Base-by-base conservation (phyloP, 768 basidiomycete genomes). In the Hysterangium stoloniferum region DNA sequence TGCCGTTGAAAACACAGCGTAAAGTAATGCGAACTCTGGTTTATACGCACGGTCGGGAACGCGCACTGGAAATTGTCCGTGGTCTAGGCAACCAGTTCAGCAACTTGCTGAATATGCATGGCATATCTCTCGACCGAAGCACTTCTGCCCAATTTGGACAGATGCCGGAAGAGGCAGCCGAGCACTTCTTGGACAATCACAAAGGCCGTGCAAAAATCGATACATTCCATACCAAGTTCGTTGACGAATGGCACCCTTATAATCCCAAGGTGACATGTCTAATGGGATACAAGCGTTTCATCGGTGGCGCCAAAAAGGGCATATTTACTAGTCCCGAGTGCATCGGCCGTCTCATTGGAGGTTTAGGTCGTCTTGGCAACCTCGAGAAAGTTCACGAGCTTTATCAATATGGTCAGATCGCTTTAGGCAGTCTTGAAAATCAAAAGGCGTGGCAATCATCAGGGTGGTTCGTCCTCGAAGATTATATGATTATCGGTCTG, bases 401-500 rank as follows among this genome's bases (percentile, higher is more conserved):
- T 17, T 96, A 97, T 65, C 67, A 70, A 17, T 68, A 77, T 22
- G 82, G 83, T 6, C 90, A 94, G 65, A 61, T 61, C 11, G 67
- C 84, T 1, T 62, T 95, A 19, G 59, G 70, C 4, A 62, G 70
- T 0, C 55, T 80, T 31, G 68, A 73, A 56, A 46, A 62, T 29
- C 72, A 75, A 57, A 63, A 70, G 0, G 64, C 67, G 59, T 56
- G 52, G 32, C 84, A 84, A 59, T 64, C 73, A 12, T 58, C 64
- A 19, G 72, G 73, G 1, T 98, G 94, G 93, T 77, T 81, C 62
- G 59, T 65, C 24, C 68, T 98, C 36, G 95, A 98, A 64, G 85
- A 95, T 64, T 72, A 77, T 52, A 97, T 97, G 92, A 74, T 98
- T 55, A 79, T 89, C 50, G 90, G 85, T 0, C 72, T 81, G 12